Conservation (phyloP, 768 basidiomycete species). For the Tricholoma furcatifolium region DNA sequence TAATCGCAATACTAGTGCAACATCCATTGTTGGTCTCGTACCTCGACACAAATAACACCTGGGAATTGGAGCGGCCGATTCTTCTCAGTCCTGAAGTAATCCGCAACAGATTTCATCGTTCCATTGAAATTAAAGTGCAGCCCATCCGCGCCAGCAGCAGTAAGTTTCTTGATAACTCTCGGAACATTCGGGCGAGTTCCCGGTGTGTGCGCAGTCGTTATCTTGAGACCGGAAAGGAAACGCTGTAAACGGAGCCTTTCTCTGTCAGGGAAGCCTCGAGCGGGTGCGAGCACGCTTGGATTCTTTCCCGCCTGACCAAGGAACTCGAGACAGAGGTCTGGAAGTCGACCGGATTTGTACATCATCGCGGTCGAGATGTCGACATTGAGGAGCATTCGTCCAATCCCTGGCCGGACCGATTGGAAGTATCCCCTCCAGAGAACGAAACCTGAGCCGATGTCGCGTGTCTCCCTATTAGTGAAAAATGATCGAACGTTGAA, state of each 20-base stretch:
- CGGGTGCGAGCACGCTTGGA: slow-evolving; percentile 33
- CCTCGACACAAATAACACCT: slow-evolving; percentile 53
- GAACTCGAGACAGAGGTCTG: slow-evolving; percentile 58
- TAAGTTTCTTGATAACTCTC: slow-evolving; percentile 56
- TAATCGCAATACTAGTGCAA: not conserved
- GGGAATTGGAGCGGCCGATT: slow-evolving; percentile 43
- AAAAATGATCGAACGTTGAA: slow-evolving; percentile 79
- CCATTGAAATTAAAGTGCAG: slow-evolving; percentile 49
- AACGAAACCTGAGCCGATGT: slow-evolving; percentile 60
- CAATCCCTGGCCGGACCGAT: slow-evolving; percentile 66
- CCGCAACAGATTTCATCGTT: slow-evolving; percentile 14
- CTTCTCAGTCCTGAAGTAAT: slow-evolving; percentile 15
- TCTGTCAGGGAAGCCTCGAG: slow-evolving; percentile 32
- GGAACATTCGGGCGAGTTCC: slow-evolving; percentile 9
- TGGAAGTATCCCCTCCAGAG: slow-evolving; percentile 85
- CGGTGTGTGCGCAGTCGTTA: slow-evolving; percentile 21
- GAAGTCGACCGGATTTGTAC: slow-evolving; percentile 63
- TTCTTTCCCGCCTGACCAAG: slow-evolving; percentile 32
- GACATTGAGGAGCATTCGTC: slow-evolving; percentile 67
- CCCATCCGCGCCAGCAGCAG: slow-evolving; percentile 43
- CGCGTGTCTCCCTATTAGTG: slow-evolving; percentile 49
- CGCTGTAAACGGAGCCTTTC: slow-evolving; percentile 40
- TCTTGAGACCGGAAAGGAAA: slow-evolving; percentile 35
- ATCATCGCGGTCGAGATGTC: slow-evolving; percentile 78
- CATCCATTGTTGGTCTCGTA: slow-evolving; percentile 19